Evolutionary conservation across 805 yeast genomes (phyloP).

Genomic region (Barnettozyma vustinii): DNA sequence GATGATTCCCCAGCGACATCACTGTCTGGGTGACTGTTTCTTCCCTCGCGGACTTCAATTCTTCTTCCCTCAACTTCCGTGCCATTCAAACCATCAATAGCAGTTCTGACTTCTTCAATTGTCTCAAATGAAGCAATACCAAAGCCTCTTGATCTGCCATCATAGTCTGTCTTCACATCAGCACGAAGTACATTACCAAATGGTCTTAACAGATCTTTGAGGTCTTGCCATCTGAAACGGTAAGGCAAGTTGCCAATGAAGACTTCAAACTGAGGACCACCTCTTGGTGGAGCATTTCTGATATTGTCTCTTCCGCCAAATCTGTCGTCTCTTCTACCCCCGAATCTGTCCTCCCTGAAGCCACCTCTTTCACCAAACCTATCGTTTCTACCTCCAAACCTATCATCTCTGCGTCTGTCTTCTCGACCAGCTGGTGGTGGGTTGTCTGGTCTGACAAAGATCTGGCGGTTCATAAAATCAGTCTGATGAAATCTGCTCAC

Average conservation of each 20-base stretch:
- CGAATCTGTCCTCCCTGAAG: slow-evolving; percentile 8
- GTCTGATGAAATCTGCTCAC: slow-evolving; percentile 64
- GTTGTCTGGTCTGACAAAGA: slow-evolving; percentile 86
- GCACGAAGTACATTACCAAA: slow-evolving; percentile 80
- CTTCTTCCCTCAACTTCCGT: slow-evolving; percentile 68
- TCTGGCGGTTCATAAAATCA: slow-evolving; percentile 63
- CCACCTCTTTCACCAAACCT: slow-evolving; percentile 14
- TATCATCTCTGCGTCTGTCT: slow-evolving; percentile 11
- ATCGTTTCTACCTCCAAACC: slow-evolving; percentile 12
- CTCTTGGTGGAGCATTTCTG: slow-evolving; percentile 19
- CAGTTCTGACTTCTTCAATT: slow-evolving; percentile 63
- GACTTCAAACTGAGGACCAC: slow-evolving; percentile 41
- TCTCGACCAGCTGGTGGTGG: slow-evolving; percentile 56
- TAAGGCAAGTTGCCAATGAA: slow-evolving; percentile 82
- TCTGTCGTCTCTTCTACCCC: slow-evolving; percentile 16
- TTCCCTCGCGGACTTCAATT: slow-evolving; percentile 77
- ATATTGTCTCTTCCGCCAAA: slow-evolving; percentile 13
- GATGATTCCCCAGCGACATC: slow-evolving; percentile 1
- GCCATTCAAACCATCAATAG: slow-evolving; percentile 66
- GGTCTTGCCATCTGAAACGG: slow-evolving; percentile 75
- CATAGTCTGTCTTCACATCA: slow-evolving; percentile 59
- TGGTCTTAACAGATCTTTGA: slow-evolving; percentile 76
- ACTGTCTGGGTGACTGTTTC: slow-evolving; percentile 20
- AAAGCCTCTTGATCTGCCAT: slow-evolving; percentile 79
- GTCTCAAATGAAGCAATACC: slow-evolving; percentile 73